phyloP scores from a whole-genome alignment of 148 eudicot species.

The Camellia lanceoleosa region DNA sequence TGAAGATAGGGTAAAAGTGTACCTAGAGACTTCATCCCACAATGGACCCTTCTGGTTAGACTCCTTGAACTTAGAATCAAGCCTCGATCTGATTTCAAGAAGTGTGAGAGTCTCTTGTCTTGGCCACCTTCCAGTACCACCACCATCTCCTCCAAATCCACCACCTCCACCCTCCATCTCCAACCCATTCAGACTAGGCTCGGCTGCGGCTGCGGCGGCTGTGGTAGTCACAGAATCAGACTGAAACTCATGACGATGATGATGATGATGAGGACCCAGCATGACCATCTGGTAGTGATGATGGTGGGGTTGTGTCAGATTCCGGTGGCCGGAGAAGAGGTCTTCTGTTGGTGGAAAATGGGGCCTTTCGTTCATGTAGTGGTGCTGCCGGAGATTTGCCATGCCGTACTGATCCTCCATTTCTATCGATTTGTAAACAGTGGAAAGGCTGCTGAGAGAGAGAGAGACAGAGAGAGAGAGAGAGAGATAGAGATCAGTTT shows the following conservation, averaged over 20 bases:
- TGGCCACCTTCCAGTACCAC: constrained; percentile 82
- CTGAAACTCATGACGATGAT: constrained; percentile 18
- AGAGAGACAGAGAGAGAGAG: background rate
- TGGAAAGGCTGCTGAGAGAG: background rate
- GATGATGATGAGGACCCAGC: constrained; percentile 6
- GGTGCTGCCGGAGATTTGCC: constrained; percentile 36
- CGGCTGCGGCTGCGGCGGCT: background rate
- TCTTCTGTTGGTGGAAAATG: constrained; percentile 30
- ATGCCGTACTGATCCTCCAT: constrained; percentile 47
- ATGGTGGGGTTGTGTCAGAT: constrained; percentile 19
- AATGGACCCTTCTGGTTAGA: constrained; percentile 96
- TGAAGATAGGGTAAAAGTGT: no score
- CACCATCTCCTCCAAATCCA: constrained; percentile 29
- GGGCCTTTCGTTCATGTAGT: constrained; percentile 32
- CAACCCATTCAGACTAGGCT: constrained; percentile 18
- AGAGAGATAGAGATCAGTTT: constrained; percentile 3
- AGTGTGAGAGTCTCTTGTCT: constrained; percentile 91
- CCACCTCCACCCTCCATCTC: constrained; percentile 26
- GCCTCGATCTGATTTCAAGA: constrained; percentile 85
- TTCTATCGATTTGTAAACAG: background rate
- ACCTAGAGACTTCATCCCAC: constrained; percentile 99
- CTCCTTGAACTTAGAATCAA: constrained; percentile 89
- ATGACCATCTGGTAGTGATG: constrained; percentile 33
- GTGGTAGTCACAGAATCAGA: constrained; percentile 25
- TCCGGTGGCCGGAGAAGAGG: constrained; percentile 30